Percentiles rank a stretch among this genome's conserved stretches.
Evolutionary conservation across 2,329 filamentous ascomycete species (phyloP).

Genomic region (Hyphodiscus sp.): DNA sequence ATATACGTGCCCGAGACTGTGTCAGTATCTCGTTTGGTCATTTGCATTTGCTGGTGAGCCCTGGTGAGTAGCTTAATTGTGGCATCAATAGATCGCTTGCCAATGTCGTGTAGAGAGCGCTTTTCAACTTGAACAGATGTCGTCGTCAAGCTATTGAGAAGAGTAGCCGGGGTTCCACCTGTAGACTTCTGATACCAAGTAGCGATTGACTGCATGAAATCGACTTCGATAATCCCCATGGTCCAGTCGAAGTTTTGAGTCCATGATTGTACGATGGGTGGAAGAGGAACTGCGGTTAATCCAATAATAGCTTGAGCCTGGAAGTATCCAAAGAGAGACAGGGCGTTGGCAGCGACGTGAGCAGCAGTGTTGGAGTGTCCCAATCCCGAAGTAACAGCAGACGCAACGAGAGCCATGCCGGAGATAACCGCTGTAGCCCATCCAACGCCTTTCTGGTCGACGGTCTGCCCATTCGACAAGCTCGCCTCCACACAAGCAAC

Average conservation of each 20-base stretch:
- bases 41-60: conserved; percentile 29
- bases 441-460: conserved; percentile 80
- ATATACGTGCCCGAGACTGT: conserved; percentile 49
- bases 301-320: conserved; percentile 90
- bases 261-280: conserved; percentile 86
- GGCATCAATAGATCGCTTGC: conserved; percentile 43
- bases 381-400: conserved; percentile 81
- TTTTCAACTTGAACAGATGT: conserved; percentile 74
- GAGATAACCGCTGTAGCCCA: conserved; percentile 88
- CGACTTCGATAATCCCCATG: conserved; percentile 86
- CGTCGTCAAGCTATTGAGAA: conserved; percentile 66
- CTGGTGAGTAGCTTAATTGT: conserved; percentile 27
- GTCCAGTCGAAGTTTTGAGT: conserved; percentile 98
- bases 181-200: conserved; percentile 96
- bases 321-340: conserved; percentile 93
- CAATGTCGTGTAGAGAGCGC: conserved; percentile 43
- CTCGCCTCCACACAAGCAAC: conserved; percentile 84
- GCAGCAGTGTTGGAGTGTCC: conserved; percentile 92
- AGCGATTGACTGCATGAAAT: conserved; percentile 81
- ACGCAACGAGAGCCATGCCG: conserved; percentile 74
- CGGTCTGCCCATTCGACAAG: conserved; percentile 87
- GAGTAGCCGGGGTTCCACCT: conserved; percentile 73
- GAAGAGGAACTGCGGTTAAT: conserved; percentile 72
- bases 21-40: conserved; percentile 49
- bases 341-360: conserved; percentile 86